Base-by-base conservation (phyloP, 495 filamentous ascomycete species). In the Hypoxylon intermedium region DNA sequence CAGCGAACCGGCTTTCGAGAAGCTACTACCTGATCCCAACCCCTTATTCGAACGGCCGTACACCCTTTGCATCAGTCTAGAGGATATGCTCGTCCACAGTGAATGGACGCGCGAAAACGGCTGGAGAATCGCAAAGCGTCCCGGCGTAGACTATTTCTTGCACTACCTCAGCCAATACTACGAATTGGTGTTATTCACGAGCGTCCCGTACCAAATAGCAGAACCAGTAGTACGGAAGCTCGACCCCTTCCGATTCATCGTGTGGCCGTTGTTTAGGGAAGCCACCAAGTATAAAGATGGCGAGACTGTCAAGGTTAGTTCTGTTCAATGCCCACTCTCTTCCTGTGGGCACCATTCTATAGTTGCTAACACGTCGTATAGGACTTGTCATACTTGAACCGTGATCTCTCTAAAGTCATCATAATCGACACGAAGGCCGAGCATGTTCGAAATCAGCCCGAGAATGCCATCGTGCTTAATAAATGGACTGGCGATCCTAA, bases 111-210 rank as follows among this genome's bases (percentile, higher is more conserved):
- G 92, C 45, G 89, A 98, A 65, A 89, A 97, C 65, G 94, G 94
- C 21, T 98, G 94, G 93, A 86, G 93, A 53, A 84, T 93, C 63
- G 94, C 94, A 36, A 98, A 98, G 77, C 85, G 94, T 28, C 94
- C 94, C 21, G 94, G 94, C 34, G 82, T 96, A 40, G 94, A 98
- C 77, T 98, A 98, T 79, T 98, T 98, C 79, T 74, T 98, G 49
- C 90, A 89, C 68, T 98, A 98, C 71, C 81, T 98, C 33, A 92
- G 88, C 74, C 91, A 97, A 71, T 97, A 98, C 80, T 98, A 97
- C 74, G 94, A 98, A 72, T 81, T 98, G 18, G 95, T 97, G 31
- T 83, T 98, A 40, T 98, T 97, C 79, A 97, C 95, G 21, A 91
- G 82, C 52, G 85, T 92, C 12, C 89, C 92, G 3, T 89, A 84